phyloP scores from a whole-genome alignment of 2,329 filamentous ascomycete species.

The Scleromitrula shiraiana region DNA sequence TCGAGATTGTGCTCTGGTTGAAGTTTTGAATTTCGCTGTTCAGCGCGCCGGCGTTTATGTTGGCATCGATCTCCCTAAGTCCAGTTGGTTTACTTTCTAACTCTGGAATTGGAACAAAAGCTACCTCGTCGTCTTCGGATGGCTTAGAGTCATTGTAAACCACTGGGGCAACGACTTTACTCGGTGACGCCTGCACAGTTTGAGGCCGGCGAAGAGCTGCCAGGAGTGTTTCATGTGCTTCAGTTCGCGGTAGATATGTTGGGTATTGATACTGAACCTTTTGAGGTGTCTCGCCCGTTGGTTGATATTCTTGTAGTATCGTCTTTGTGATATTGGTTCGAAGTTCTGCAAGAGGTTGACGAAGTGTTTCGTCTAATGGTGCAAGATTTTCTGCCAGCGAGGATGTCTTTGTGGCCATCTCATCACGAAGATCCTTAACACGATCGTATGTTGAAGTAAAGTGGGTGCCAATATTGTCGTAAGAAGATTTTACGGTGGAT shows the following conservation, averaged over 20 bases:
- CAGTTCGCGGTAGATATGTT: conserved; percentile 68
- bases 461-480: conserved; percentile 61
- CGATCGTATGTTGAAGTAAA: conserved; percentile 61
- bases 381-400: conserved; percentile 53
- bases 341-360: conserved; percentile 63
- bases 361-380: conserved; percentile 52
- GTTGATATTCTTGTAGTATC: conserved; percentile 67
- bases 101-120: conserved; percentile 13
- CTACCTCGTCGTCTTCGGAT: conserved; percentile 8
- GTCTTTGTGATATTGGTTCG: conserved; percentile 59
- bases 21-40: conserved; percentile 13
- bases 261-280: conserved; percentile 78
- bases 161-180: conserved; percentile 29
- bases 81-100: conserved; percentile 26
- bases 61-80: conserved; percentile 43
- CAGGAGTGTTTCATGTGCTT: conserved; percentile 49
- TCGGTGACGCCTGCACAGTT: conserved; percentile 20
- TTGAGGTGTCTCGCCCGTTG: conserved; percentile 80
- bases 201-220: conserved; percentile 37
- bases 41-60: conserved; percentile 35
- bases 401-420: conserved; percentile 54
- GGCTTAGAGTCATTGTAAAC: conserved; percentile 25
- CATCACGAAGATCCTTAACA: conserved; percentile 58
- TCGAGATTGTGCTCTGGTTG: conserved; percentile 4
- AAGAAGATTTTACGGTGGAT: conserved; percentile 62